phyloP scores from a whole-genome alignment of 2,329 filamentous ascomycete species.

The Penicillium brasilianum region DNA sequence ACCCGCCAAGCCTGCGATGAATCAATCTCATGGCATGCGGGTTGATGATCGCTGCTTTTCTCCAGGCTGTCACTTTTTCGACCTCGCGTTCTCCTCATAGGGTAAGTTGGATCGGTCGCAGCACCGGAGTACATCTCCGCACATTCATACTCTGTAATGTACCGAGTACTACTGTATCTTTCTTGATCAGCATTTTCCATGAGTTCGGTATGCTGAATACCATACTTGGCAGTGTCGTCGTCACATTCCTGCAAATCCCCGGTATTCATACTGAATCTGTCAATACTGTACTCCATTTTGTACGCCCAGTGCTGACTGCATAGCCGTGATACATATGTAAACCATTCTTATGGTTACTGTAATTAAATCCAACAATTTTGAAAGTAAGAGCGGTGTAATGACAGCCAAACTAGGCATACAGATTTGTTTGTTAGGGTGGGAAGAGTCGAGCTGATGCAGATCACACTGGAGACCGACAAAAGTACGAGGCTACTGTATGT shows the following conservation, averaged over 20 bases:
- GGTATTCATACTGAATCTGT: slow-evolving; percentile 1
- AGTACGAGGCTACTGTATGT: background rate
- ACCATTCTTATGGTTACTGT: no score
- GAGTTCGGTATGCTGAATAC: slow-evolving; percentile 30
- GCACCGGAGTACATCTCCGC: background rate
- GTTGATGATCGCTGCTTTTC: slow-evolving; percentile 20
- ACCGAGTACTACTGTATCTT: background rate
- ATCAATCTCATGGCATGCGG: slow-evolving; percentile 31
- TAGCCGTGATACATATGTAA: background rate
- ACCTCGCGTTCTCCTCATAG: slow-evolving; percentile 1
- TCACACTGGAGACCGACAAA: background rate
- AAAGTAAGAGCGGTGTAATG: slow-evolving; percentile 6
- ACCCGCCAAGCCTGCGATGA: slow-evolving; percentile 28
- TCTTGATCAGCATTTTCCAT: background rate
- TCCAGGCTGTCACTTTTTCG: slow-evolving; percentile 12
- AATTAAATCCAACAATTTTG: background rate
- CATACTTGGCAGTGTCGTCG: slow-evolving; percentile 17
- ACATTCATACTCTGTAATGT: background rate
- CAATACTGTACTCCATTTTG: background rate
- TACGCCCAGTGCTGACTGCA: background rate
- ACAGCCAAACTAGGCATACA: slow-evolving; percentile 3
- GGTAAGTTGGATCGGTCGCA: background rate
- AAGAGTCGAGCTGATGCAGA: background rate
- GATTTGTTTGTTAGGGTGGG: slow-evolving; percentile 10
- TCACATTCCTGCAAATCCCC: slow-evolving; percentile 24